Conservation (phyloP, 305 asterid genomes). For the Plantago lanceolata region DNA sequence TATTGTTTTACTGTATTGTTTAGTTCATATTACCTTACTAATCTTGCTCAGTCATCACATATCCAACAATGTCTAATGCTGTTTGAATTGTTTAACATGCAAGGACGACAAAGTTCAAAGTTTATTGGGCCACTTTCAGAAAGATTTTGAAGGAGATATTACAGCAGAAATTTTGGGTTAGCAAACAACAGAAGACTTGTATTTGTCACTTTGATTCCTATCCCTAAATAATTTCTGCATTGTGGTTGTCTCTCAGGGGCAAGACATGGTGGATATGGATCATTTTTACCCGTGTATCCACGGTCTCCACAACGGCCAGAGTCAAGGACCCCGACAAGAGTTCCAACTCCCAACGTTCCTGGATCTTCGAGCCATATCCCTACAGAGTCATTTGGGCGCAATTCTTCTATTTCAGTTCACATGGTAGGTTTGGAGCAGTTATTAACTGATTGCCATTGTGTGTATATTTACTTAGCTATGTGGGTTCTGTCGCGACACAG, state of each 20-base stretch:
- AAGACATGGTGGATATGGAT: slow-evolving; percentile 86
- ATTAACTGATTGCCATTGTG: slow-evolving; percentile 20
- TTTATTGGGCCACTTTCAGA: slow-evolving; percentile 82
- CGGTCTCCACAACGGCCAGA: slow-evolving; percentile 65
- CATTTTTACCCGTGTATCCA: slow-evolving; percentile 69
- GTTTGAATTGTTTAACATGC: slow-evolving; percentile 26
- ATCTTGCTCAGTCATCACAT: slow-evolving; percentile 13
- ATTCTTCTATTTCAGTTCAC: slow-evolving; percentile 23
- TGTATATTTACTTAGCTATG: slow-evolving; percentile 30
- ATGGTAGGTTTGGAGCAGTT: slow-evolving; percentile 18
- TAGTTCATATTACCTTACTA: slow-evolving; percentile 12
- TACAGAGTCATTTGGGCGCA: slow-evolving; percentile 48
- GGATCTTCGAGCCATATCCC: slow-evolving; percentile 39
- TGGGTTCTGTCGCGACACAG: slow-evolving; percentile 45
- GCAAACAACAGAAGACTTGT: slow-evolving; percentile 27
- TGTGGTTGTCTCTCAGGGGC: slow-evolving; percentile 53
- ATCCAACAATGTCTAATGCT: slow-evolving; percentile 18
- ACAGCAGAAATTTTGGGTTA: slow-evolving; percentile 78
- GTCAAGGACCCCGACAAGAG: slow-evolving; percentile 54
- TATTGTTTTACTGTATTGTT: slow-evolving; percentile 10
- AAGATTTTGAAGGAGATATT: slow-evolving; percentile 87
- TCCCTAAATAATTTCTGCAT: slow-evolving; percentile 19
- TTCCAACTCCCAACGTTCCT: slow-evolving; percentile 42
- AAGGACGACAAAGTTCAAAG: slow-evolving; percentile 80
- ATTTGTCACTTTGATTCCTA: slow-evolving; percentile 25